Base-by-base conservation (phyloP, 345 rosid species). In the Citrus mangshanensis region DNA sequence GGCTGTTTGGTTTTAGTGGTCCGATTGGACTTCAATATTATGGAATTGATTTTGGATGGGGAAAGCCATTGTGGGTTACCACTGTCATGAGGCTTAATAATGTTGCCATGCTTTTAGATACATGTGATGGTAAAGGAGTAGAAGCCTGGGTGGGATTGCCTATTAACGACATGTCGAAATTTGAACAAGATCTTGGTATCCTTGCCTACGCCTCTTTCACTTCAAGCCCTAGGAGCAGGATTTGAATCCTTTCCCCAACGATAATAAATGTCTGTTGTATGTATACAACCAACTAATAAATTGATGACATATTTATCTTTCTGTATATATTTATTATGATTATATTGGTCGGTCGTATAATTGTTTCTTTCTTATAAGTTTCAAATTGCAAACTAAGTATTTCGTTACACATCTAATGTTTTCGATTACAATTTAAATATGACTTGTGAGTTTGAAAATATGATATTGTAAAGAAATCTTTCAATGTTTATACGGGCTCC, bases 11-110 rank as follows among this genome's bases (percentile, higher is more conserved):
- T 40, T 68, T 79, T 25, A 72, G 42, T 7, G 83, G 84, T 65
- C 77, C 77, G 58, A 77, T 83, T 30, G 73, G 73, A 35, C 76
- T 83, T 46, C 84, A 75, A 40, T 71, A 81, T 19, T 75, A 79
- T 7, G 81, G 79, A 2, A 58, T 75, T 49, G 85, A 83, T 77
- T 83, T 83, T 42, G 84, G 87, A 63, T 63, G 67, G 37, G 67
- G 67, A 16, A 63, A 63, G 19, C 67, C 67, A 28, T 2, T 2
- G 22, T 74, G 86, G 82, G 56, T 49, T 7, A 68, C 65, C 18
- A 77, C 68, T n/a, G 79, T 74, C 4, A 7, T 68, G 25, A 72
- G 56, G 28, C 54, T 59, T 38, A 49, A 79, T 24, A 49, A 69
- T 24, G 34, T 68, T 18, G 80, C 77, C 0, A 32, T 79, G 42